Percentiles rank a stretch among this genome's conserved stretches.
phyloP scores from a whole-genome alignment of 176 grass and related monocot genomes.

The Oryza officinalis region DNA sequence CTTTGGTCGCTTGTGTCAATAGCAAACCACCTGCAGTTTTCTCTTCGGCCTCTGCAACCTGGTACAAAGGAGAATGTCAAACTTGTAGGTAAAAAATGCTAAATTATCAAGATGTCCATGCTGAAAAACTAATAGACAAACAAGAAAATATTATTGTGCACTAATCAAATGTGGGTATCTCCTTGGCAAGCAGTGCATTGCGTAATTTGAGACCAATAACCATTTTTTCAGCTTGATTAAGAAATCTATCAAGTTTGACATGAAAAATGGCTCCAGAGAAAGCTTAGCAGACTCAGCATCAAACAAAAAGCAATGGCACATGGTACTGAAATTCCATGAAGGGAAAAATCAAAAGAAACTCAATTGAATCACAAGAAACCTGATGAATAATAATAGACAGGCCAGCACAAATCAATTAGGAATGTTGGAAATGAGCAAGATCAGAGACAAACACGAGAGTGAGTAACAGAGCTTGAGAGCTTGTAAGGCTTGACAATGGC shows the following conservation, averaged over 20 bases:
- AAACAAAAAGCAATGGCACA: background rate
- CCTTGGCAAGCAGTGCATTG: background rate
- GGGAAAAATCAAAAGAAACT: background rate
- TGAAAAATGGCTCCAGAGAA: background rate
- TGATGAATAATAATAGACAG: background rate
- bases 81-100: background rate
- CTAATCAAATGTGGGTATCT: constrained; percentile 10
- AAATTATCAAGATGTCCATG: background rate
- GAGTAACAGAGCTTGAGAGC: too few species aligned
- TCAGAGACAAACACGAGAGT: too few species aligned
- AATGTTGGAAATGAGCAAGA: too few species aligned
- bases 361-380: constrained; percentile 9
- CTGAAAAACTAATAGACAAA: constrained; percentile 7
- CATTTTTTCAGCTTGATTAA: background rate
- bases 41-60: constrained; percentile 70
- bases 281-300: background rate
- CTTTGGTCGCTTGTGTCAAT: constrained; percentile 53
- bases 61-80: background rate
- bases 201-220: background rate
- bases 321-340: background rate
- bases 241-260: background rate
- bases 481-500: too few species aligned
- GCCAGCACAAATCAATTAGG: background rate
- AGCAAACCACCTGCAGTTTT: constrained; percentile 67
- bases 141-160: background rate